A percentile compares a stretch with the other conserved stretches of the same genome.
These are phyloP conservation scores for Herpetomonas samuelpessoai DNA, from an alignment of 208 protist species.

Conservation along the genomic window DNA sequence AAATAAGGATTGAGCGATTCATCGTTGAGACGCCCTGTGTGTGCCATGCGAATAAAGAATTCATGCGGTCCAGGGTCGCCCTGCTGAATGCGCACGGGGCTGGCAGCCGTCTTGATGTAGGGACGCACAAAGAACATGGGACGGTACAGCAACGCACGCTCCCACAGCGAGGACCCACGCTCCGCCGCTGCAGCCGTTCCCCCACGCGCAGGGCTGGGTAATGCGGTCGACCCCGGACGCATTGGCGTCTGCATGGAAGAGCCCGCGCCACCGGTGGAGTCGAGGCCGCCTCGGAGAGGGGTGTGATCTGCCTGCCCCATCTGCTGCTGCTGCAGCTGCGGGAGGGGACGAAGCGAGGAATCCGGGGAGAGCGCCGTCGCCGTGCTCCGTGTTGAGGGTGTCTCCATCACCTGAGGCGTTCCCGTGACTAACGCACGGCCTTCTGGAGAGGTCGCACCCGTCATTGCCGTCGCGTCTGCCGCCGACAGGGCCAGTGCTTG, in stretches of 20 bases:
- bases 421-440: too few species aligned
- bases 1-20: constrained; percentile 88
- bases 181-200: not conserved
- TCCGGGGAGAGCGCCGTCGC: not conserved
- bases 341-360: not conserved
- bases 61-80: constrained; percentile 3
- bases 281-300: too few species aligned
- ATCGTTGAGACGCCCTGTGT: constrained; percentile 62
- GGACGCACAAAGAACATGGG: constrained; percentile 50
- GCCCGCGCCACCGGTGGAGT: too few species aligned
- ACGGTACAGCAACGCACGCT: constrained; percentile 7
- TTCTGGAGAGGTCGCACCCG: not conserved
- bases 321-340: not conserved
- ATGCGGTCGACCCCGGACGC: not conserved
- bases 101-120: constrained; percentile 1
- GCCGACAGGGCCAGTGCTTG: not conserved
- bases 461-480: not conserved
- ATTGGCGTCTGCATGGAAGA: not conserved
- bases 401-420: too few species aligned
- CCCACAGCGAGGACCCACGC: not conserved
- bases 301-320: too few species aligned
- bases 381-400: not conserved
- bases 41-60: constrained; percentile 82
- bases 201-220: too few species aligned
- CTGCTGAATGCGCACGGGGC: constrained; percentile 10